Evolutionary conservation across 192 early-diverging fungal genomes (phyloP).

Genomic region (Rhizoclosmatium sp.): DNA sequence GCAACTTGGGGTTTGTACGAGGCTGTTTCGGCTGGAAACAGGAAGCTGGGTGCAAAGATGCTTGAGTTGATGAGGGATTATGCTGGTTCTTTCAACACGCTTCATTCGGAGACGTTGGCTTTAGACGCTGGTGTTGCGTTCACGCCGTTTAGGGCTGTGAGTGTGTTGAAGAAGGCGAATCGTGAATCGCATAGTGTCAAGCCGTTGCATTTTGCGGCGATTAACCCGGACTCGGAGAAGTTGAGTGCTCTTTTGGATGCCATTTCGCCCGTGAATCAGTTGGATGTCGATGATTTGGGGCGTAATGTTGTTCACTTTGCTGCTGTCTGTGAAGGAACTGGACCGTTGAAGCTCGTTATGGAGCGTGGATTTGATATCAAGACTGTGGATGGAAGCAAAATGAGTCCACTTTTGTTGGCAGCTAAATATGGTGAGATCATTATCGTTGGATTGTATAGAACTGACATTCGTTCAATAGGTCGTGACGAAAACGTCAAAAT

Average conservation of each 20-base stretch:
- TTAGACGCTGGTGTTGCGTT: slow-evolving; percentile 4
- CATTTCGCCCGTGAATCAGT: slow-evolving; percentile 34
- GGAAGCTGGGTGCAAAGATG: slow-evolving; percentile 28
- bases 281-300: slow-evolving; percentile 51
- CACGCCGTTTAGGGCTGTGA: slow-evolving; percentile 35
- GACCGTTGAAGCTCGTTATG: slow-evolving; percentile 53
- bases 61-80: slow-evolving; percentile 35
- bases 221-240: slow-evolving; percentile 47
- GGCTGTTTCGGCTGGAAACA: slow-evolving; percentile 38
- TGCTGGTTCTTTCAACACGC: slow-evolving; percentile 38
- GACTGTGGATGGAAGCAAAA: slow-evolving; percentile 43
- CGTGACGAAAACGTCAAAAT: slow-evolving; percentile 43
- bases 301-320: slow-evolving; percentile 61
- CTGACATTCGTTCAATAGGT: not conserved
- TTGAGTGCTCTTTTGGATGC: slow-evolving; percentile 47
- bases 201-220: slow-evolving; percentile 57
- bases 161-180: slow-evolving; percentile 52
- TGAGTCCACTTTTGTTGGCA: slow-evolving; percentile 57
- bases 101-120: slow-evolving; percentile 39
- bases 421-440: slow-evolving; percentile 53
- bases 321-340: slow-evolving; percentile 52
- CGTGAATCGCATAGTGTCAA: slow-evolving; percentile 42
- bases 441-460: not conserved
- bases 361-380: slow-evolving; percentile 40
- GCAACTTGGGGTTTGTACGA: slow-evolving; percentile 41